Evolutionary conservation across 768 basidiomycete genomes (phyloP).

Genomic region (Phlebiopsis gigantea): DNA sequence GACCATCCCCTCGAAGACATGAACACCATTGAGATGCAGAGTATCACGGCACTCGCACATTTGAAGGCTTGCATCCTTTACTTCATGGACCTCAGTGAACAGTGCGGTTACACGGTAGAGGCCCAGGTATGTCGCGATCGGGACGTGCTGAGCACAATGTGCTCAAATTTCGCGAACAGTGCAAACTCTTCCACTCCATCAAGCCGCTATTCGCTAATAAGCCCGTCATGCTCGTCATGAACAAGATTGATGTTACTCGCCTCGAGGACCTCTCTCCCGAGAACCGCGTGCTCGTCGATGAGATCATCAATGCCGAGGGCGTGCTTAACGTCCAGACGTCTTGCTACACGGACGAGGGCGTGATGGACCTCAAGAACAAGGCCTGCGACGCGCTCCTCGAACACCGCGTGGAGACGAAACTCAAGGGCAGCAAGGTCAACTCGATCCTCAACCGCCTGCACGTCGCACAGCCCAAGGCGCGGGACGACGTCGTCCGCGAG

Average conservation of each 20-base stretch:
- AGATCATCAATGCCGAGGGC: conserved; percentile 72
- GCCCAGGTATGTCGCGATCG: conserved; percentile 63
- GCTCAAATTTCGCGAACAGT: conserved; percentile 40
- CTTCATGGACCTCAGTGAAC: conserved; percentile 98
- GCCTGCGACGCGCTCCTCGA: conserved; percentile 95
- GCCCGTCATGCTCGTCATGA: conserved; percentile 91
- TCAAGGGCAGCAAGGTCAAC: conserved; percentile 92
- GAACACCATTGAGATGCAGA: conserved; percentile 99
- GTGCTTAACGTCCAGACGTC: conserved; percentile 82
- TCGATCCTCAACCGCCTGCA: conserved; percentile 92
- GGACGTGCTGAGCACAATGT: not conserved
- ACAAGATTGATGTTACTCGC: conserved; percentile 94
- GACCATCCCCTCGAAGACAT: conserved; percentile 99
- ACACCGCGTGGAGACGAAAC: conserved; percentile 89
- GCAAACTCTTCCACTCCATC: conserved; percentile 98
- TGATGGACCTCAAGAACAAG: conserved; percentile 93
- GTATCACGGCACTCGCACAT: conserved; percentile 96
- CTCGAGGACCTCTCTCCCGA: conserved; percentile 79
- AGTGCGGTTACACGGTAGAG: conserved; percentile 96
- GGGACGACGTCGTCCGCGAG: conserved; percentile 84
- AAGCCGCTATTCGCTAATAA: conserved; percentile 95
- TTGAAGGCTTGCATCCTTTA: conserved; percentile 91
- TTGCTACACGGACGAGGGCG: conserved; percentile 94
- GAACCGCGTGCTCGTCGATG: conserved; percentile 75
- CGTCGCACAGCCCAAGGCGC: conserved; percentile 83